phyloP scores from a whole-genome alignment of 805 yeast species.

The Ogataea naganishii region DNA sequence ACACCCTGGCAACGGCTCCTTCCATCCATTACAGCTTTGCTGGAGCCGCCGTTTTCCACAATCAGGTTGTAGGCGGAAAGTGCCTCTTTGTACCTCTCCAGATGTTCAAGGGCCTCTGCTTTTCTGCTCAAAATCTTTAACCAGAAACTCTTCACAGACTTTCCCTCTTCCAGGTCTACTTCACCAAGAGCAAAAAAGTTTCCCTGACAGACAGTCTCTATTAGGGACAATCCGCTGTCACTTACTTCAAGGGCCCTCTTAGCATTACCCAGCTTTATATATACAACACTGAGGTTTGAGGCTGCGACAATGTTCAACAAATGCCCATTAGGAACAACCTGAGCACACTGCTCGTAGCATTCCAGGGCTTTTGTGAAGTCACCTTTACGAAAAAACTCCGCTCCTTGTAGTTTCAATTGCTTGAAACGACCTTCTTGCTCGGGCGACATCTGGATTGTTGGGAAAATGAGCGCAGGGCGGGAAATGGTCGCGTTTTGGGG shows the following conservation, averaged over 20 bases:
- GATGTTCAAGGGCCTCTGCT: conserved; percentile 79
- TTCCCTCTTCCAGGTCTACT: conserved; percentile 37
- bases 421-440: conserved; percentile 27
- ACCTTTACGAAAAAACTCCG: conserved; percentile 66
- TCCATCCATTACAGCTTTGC: conserved; percentile 64
- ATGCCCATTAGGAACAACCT: conserved; percentile 53
- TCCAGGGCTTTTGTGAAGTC: conserved; percentile 63
- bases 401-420: conserved; percentile 47
- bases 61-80: conserved; percentile 51
- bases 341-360: conserved; percentile 42
- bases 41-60: conserved; percentile 59
- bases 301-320: conserved; percentile 55
- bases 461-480: conserved; percentile 6
- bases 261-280: conserved; percentile 63
- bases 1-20: conserved; percentile 68
- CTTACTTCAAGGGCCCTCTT: conserved; percentile 39
- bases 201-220: conserved; percentile 24
- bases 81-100: conserved; percentile 64
- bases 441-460: conserved; percentile 12
- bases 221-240: conserved; percentile 35
- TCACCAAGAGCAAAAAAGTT: conserved; percentile 6
- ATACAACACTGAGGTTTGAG: conserved; percentile 69
- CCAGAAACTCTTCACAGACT: conserved; percentile 62
- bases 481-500: not conserved
- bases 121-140: conserved; percentile 56